Conservation (phyloP, 73 alveolate species). For the Paramecium pentaurelia region DNA sequence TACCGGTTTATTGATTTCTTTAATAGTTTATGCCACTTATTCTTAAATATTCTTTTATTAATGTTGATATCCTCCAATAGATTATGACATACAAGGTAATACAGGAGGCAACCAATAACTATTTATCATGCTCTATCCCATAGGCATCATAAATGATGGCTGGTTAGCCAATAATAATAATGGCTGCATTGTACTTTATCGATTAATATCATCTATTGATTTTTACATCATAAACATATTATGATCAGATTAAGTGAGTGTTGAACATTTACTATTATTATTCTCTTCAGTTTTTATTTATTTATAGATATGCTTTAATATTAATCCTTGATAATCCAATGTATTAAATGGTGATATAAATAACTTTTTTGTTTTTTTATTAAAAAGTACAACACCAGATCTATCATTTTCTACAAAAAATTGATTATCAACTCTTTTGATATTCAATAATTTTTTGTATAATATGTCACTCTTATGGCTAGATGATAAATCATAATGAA, state of each 20-base stretch:
- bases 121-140: conserved; percentile 11
- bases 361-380: background rate
- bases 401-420: conserved; percentile 20
- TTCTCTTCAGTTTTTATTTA: background rate
- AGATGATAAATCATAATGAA: background rate
- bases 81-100: background rate
- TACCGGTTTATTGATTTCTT: background rate
- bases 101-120: conserved; percentile 44
- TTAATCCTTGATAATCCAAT: background rate
- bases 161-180: background rate
- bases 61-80: conserved; percentile 11
- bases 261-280: background rate
- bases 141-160: conserved; percentile 22
- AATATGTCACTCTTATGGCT: background rate
- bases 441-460: background rate
- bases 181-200: background rate
- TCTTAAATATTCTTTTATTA: background rate
- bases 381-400: conserved; percentile 18
- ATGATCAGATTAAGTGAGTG: background rate
- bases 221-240: background rate
- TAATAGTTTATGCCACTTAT: background rate
- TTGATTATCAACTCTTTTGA: background rate
- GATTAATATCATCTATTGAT: background rate
- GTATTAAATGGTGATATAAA: conserved; percentile 33
- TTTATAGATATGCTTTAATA: background rate